Evolutionary conservation across 1,284 basidiomycete species (phyloP).

Genomic region (Fomitopsis schrenkii): DNA sequence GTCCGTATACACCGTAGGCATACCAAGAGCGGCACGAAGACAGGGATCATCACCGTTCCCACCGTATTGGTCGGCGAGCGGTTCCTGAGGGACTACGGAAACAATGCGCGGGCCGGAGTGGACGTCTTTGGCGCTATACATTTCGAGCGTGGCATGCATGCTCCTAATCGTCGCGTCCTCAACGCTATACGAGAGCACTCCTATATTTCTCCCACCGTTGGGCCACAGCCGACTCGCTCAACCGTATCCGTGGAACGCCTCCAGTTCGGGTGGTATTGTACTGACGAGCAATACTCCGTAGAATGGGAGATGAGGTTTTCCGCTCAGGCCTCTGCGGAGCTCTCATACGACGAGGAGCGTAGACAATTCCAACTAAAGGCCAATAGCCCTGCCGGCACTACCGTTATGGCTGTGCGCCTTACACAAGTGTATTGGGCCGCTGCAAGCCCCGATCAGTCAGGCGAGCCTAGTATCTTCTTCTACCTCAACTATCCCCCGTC

Average conservation of each 20-base stretch:
- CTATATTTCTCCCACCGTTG: constrained; percentile 40
- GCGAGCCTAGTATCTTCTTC: constrained; percentile 37
- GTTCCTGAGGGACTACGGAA: constrained; percentile 45
- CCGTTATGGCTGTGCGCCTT: constrained; percentile 41
- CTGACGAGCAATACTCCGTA: constrained; percentile 49
- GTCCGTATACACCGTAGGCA: constrained; percentile 25
- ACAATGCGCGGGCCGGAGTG: constrained; percentile 6
- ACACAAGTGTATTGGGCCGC: constrained; percentile 38
- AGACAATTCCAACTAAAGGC: constrained; percentile 42
- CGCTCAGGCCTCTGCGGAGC: constrained; percentile 11
- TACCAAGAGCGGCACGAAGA: constrained; percentile 31
- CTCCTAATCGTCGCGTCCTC: constrained; percentile 32
- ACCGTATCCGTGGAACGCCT: constrained; percentile 33
- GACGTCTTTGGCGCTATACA: constrained; percentile 32
- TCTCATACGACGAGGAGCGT: constrained; percentile 41
- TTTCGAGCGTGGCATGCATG: constrained; percentile 34
- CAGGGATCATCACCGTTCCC: constrained; percentile 48
- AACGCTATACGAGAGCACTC: constrained; percentile 38
- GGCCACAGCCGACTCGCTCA: constrained; percentile 25
- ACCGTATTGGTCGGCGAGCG: constrained; percentile 29
- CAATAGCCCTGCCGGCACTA: constrained; percentile 14
- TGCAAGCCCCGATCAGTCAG: constrained; percentile 24
- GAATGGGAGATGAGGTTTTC: constrained; percentile 43
- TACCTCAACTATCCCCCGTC: constrained; percentile 38
- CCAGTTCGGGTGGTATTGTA: constrained; percentile 52